These are phyloP conservation scores for Lithohypha guttulata DNA, from an alignment of 2,329 filamentous ascomycete species.

Conservation along the genomic window DNA sequence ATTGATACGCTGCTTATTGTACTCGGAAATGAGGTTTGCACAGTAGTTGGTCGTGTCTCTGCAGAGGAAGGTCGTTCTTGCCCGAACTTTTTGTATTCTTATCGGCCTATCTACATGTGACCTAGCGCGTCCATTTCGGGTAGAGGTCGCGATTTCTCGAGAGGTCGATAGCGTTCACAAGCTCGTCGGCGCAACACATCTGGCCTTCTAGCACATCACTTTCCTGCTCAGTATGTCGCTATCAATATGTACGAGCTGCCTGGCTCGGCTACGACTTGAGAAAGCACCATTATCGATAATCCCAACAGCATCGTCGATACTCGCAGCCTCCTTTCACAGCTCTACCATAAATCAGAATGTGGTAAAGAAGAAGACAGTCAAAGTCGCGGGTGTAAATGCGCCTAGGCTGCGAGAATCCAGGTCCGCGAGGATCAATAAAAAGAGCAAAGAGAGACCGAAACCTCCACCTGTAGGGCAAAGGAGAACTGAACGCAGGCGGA, in stretches of 20 bases:
- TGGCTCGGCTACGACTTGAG: conserved; percentile 8
- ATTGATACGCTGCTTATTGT: too few species aligned
- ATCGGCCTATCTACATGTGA: conserved; percentile 8
- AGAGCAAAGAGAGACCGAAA: conserved; percentile 34
- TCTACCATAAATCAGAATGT: conserved; percentile 29
- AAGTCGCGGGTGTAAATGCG: background rate
- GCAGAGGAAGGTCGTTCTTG: background rate
- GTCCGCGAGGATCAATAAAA: conserved; percentile 37
- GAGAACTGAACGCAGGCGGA: conserved; percentile 75
- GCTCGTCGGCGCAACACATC: too few species aligned
- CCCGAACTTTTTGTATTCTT: background rate
- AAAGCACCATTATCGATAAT: background rate
- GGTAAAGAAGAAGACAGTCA: conserved; percentile 39
- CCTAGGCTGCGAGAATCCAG: conserved; percentile 31
- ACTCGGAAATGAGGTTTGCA: too few species aligned
- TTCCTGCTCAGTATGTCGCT: conserved; percentile 2
- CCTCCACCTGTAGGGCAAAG: conserved; percentile 66
- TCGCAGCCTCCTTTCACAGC: conserved; percentile 32
- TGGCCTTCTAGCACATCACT: background rate
- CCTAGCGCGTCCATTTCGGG: background rate
- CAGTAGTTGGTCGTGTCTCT: too few species aligned
- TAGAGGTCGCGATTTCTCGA: too few species aligned
- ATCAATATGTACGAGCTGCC: conserved; percentile 10
- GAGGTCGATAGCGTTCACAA: too few species aligned
- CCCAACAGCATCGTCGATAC: background rate